Percentiles rank a stretch among this genome's conserved stretches.
Conservation (phyloP, 306 rosid species). For the Prunus fruticosa region DNA sequence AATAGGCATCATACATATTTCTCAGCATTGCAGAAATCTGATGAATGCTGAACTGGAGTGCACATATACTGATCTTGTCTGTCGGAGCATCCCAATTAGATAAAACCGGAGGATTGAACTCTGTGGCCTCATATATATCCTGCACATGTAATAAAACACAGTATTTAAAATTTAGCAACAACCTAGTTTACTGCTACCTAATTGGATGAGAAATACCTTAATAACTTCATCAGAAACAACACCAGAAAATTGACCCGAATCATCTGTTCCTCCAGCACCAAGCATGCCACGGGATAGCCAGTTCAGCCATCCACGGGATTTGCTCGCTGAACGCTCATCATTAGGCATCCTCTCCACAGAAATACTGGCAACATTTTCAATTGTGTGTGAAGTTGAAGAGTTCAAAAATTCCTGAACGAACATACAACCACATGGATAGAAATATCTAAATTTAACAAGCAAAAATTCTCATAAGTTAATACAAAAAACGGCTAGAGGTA, state of each 20-base stretch:
- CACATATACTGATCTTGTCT: constrained; percentile 48
- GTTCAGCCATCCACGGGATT: constrained; percentile 88
- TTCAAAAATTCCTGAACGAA: constrained; percentile 56
- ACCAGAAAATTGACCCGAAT: constrained; percentile 93
- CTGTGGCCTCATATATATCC: constrained; percentile 90
- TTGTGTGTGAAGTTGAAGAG: constrained; percentile 39
- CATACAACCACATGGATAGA: background rate
- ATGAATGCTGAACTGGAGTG: constrained; percentile 54
- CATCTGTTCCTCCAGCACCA: constrained; percentile 98
- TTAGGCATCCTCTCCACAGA: constrained; percentile 45
- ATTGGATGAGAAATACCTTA: constrained; percentile 49
- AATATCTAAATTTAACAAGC: background rate
- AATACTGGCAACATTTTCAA: constrained; percentile 26
- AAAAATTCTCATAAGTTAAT: background rate
- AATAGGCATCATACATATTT: constrained; percentile 57
- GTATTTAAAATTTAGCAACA: background rate
- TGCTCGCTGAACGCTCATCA: constrained; percentile 56
- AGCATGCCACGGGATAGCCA: constrained; percentile 99
- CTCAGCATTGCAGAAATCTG: constrained; percentile 54
- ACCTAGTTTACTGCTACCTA: constrained; percentile 5
- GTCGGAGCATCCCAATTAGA: constrained; percentile 37
- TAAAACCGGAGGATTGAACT: constrained; percentile 67
- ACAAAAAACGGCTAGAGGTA: constrained; percentile 15
- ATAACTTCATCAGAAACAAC: constrained; percentile 85
- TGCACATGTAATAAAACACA: constrained; percentile 25